phyloP scores from a whole-genome alignment of 306 rosid species.

The Prunus campanulata region DNA sequence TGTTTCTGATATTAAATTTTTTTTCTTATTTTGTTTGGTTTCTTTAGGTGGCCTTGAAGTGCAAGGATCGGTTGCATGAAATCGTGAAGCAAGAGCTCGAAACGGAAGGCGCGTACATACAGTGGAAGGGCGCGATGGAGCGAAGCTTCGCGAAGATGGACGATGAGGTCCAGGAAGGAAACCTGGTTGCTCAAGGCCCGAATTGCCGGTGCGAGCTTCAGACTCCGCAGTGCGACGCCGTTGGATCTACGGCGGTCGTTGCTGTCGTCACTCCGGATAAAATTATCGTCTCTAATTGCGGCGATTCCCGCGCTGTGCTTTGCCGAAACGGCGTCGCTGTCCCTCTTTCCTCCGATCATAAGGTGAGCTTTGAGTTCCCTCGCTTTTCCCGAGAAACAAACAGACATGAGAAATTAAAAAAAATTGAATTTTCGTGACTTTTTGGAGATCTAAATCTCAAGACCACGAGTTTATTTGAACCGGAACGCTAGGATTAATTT shows the following conservation, averaged over 20 bases:
- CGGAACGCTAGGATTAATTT: no score
- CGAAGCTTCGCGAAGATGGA: conserved; percentile 43
- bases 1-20: not conserved
- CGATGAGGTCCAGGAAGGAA: conserved; percentile 31
- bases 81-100: conserved; percentile 43
- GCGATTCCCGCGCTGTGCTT: conserved; percentile 92
- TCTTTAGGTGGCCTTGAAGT: conserved; percentile 41
- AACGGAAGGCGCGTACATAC: not conserved
- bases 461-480: not conserved
- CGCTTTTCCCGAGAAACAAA: not conserved
- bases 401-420: not conserved
- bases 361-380: conserved; percentile 33
- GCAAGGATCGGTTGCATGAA: conserved; percentile 45
- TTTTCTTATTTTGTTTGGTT: not conserved
- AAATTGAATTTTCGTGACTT: not conserved
- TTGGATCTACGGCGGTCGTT: conserved; percentile 85
- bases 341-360: conserved; percentile 86
- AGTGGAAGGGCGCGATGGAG: conserved; percentile 46
- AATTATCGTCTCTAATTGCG: conserved; percentile 76
- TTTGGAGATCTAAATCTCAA: not conserved
- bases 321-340: conserved; percentile 60
- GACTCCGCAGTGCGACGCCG: conserved; percentile 80
- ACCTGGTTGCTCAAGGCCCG: not conserved
- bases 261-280: conserved; percentile 55
- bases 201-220: conserved; percentile 51